Evolutionary conservation across 202 grass and related monocot genomes (phyloP), one percentile per base, ranked within the genome.

Genomic region (Panicum virgatum): DNA sequence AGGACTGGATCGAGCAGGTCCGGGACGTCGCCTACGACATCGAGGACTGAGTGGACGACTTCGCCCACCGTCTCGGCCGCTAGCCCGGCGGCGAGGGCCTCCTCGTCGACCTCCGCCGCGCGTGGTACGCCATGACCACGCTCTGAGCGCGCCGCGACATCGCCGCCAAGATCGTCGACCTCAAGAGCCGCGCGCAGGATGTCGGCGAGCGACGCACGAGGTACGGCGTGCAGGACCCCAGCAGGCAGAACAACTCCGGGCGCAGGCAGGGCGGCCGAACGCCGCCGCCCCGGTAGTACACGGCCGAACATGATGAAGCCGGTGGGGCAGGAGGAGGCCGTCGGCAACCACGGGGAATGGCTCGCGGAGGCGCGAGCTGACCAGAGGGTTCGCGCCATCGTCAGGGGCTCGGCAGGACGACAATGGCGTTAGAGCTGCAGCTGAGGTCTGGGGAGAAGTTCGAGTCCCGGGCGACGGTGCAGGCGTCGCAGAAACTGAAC

Each of bases 181-280:
- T 83, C 10, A 83, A 63, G 81, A 64, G 54, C 69, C 42, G 57
- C 0, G 36, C 63, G 6, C 43, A 84, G 20, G 69, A 22, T 5
- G 58, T 84, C 8, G 69, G 81, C 7, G 81, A 84, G 40, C 70
- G 71, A 46, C 71, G 71, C n/a, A 67, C 62, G 3, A 67, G 81
- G 29, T 76, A 84, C n/a, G 81, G 81, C 0, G 73, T 84, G 12
- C 19, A 42, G 38, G 42, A 84, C 29, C 73, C 65, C 27, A 71
- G 32, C 32, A 34, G 32, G 32, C 32, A 34, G 32, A 3, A 2
- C 32, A 34, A 34, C 32, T 34, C 32, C 32, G 32, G 32, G 2
- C 32, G 32, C 32, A 34, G 32, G 32, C 4, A n/a, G n/a, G 32
- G 3, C 32, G 2, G 32, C 32, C 32, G 32, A 34, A 34, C 32